Percentiles rank a stretch among this genome's conserved stretches.
Evolutionary conservation across 179 eudicot species (phyloP).

Genomic region (Nepenthes alata): DNA sequence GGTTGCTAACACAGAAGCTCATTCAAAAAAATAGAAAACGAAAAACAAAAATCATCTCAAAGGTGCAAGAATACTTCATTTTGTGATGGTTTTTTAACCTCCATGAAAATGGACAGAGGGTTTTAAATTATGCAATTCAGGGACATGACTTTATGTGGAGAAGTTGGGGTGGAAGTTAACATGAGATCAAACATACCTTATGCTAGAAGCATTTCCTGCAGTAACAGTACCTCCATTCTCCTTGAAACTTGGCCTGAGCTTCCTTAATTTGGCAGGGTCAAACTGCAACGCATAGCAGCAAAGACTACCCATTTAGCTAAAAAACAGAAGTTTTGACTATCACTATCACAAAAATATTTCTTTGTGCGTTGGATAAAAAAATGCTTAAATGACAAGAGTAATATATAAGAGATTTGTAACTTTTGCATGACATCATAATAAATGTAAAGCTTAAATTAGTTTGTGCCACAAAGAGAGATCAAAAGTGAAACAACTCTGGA

Average conservation of each 20-base stretch:
- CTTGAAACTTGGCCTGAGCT: slow-evolving; percentile 48
- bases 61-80: too few species aligned
- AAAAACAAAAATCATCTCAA: too few species aligned
- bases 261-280: slow-evolving; percentile 37
- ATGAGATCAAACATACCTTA: slow-evolving; percentile 19
- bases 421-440: too few species aligned
- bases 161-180: too few species aligned
- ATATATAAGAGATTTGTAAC: too few species aligned
- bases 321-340: neutral
- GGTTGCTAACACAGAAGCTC: too few species aligned
- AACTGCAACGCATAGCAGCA: slow-evolving; percentile 13
- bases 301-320: neutral
- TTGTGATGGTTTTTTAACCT: too few species aligned
- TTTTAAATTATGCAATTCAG: too few species aligned
- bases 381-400: too few species aligned
- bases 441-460: neutral
- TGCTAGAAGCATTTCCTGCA: slow-evolving; percentile 49
- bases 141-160: too few species aligned
- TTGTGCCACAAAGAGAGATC: neutral
- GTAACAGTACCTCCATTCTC: slow-evolving; percentile 37
- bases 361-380: neutral
- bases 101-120: too few species aligned
- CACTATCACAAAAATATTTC: neutral
- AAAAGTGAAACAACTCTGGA: neutral
- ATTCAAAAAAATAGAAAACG: too few species aligned